These are phyloP conservation scores for Hymenotorrendiella dingleyae DNA, from an alignment of 2,329 filamentous ascomycete genomes.

Conservation along the genomic window DNA sequence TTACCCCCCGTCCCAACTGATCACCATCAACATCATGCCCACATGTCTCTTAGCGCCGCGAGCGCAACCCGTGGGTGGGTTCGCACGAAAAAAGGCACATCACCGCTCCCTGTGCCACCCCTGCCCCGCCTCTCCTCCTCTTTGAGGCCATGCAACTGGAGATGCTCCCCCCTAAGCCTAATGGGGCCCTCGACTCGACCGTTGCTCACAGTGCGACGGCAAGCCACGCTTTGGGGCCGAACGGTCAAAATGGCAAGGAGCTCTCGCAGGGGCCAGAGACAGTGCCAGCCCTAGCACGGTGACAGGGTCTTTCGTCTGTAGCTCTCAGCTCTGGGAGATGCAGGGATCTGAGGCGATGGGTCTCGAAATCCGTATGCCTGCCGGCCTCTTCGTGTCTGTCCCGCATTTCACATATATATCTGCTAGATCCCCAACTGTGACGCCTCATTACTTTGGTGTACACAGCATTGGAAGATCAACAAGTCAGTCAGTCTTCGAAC, in stretches of 20 bases:
- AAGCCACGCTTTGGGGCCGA: no score
- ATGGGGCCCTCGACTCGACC: conserved; percentile 6
- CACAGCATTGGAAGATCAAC: conserved; percentile 9
- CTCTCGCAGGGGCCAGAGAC: conserved; percentile 4
- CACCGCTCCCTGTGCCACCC: not conserved
- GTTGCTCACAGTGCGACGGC: no score
- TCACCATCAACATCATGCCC: not conserved
- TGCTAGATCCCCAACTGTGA: conserved; percentile 19
- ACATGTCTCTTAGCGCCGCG: conserved; percentile 6
- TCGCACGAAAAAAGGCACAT: conserved; percentile 5
- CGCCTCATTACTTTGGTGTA: conserved; percentile 16
- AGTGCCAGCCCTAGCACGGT: conserved; percentile 11
- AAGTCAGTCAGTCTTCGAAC: conserved; percentile 7
- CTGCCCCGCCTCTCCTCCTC: not conserved
- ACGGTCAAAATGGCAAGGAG: no score
- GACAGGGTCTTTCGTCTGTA: conserved; percentile 15
- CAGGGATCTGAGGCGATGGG: conserved; percentile 19
- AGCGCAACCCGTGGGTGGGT: conserved; percentile 5
- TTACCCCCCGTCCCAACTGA: no score
- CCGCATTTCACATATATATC: conserved; percentile 27
- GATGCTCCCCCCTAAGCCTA: not conserved
- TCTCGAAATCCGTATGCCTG: conserved; percentile 21
- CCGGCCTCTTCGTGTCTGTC: conserved; percentile 15
- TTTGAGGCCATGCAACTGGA: conserved; percentile 2
- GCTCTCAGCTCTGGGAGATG: conserved; percentile 20